Evolutionary conservation across 2,329 filamentous ascomycete species (phyloP).

Genomic region (Aspergillus novofumigatus): DNA sequence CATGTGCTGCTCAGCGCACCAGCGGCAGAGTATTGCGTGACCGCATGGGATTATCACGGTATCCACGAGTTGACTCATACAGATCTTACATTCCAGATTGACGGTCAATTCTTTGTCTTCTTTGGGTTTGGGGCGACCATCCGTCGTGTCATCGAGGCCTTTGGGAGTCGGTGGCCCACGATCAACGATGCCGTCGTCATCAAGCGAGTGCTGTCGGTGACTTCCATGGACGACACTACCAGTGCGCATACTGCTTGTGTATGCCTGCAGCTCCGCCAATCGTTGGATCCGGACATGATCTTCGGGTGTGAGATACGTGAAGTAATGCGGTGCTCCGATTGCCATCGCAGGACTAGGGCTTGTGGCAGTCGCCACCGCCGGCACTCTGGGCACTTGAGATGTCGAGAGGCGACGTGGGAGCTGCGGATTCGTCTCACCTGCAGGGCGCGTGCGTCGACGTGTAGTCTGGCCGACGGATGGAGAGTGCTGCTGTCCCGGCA

Average conservation of each 20-base stretch:
- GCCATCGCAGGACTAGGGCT: neutral
- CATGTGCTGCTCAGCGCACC: conserved; percentile 51
- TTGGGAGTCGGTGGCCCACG: conserved; percentile 8
- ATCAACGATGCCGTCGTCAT: neutral
- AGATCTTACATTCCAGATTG: conserved; percentile 51
- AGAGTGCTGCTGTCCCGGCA: conserved; percentile 1
- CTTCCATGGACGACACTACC: neutral
- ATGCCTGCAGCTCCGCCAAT: neutral
- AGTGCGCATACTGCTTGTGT: neutral
- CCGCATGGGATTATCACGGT: conserved; percentile 52
- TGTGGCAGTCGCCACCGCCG: neutral
- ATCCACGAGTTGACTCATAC: conserved; percentile 50
- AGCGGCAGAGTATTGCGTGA: conserved; percentile 52
- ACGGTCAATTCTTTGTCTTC: conserved; percentile 48
- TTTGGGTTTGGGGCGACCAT: conserved; percentile 45
- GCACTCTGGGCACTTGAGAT: neutral
- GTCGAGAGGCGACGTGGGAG: conserved; percentile 1
- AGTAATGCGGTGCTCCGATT: neutral
- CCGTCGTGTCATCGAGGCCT: conserved; percentile 44
- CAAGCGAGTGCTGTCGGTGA: conserved; percentile 1
- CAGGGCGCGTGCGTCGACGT: conserved; percentile 7
- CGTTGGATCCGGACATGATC: neutral
- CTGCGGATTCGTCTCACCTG: neutral
- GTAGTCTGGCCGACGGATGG: conserved; percentile 1
- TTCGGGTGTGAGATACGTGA: neutral